A percentile compares a stretch with the other conserved stretches of the same genome.
These are phyloP conservation scores for Acacia melanoxylon DNA, from an alignment of 306 rosid species.

Conservation along the genomic window DNA sequence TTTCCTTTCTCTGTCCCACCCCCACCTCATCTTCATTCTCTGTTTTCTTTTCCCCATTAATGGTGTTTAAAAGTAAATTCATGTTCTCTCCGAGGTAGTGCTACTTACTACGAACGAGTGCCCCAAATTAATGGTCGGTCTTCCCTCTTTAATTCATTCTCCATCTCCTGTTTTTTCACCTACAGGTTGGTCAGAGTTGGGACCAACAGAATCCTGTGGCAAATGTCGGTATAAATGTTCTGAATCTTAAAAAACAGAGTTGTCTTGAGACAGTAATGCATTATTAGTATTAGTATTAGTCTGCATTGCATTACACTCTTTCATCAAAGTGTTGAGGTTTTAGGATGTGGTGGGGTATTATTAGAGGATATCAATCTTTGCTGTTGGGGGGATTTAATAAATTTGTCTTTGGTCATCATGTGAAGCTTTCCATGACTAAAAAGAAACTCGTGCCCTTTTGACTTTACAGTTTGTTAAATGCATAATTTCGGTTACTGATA, in stretches of 20 bases:
- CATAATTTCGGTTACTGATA: background rate
- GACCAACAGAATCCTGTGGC: background rate
- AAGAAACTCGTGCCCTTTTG: background rate
- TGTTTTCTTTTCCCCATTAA: background rate
- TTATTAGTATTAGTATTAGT: background rate
- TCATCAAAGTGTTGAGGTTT: background rate
- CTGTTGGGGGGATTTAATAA: background rate
- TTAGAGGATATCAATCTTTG: background rate
- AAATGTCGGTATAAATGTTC: background rate
- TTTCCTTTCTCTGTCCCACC: constrained; percentile 34
- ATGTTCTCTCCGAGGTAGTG: background rate
- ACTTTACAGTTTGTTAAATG: constrained; percentile 5
- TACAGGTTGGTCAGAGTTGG: background rate
- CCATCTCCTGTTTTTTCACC: background rate
- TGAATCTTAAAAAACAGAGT: background rate
- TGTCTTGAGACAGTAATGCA: background rate
- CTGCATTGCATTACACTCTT: constrained; percentile 9
- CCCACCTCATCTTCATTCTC: background rate
- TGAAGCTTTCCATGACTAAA: constrained; percentile 18
- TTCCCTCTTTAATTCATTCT: background rate
- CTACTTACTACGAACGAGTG: background rate
- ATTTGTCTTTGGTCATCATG: background rate
- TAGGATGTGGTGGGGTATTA: constrained; percentile 3
- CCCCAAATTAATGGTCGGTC: background rate
- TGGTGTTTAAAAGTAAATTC: background rate